Conservation (phyloP, 306 rosid species). For the Herpetospermum pedunculosum region DNA sequence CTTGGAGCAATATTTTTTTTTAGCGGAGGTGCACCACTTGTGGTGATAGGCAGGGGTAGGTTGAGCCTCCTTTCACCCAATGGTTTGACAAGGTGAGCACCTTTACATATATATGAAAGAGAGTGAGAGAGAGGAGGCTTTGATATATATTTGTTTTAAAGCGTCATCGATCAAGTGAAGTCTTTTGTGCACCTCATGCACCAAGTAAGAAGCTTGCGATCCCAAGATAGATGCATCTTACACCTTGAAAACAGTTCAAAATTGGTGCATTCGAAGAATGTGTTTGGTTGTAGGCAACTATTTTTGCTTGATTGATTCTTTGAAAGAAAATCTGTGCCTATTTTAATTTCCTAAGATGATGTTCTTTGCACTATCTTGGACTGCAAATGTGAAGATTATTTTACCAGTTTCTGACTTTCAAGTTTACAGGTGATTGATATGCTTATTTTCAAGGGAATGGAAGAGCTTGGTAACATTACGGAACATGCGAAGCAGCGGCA, state of each 20-base stretch:
- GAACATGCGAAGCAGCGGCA: constrained; percentile 95
- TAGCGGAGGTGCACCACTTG: neutral
- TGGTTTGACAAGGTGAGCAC: neutral
- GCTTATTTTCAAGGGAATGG: constrained; percentile 82
- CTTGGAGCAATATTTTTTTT: neutral
- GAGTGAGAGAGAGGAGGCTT: neutral
- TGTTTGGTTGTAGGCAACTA: neutral
- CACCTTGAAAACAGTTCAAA: neutral
- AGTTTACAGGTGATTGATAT: constrained; percentile 76
- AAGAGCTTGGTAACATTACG: constrained; percentile 66
- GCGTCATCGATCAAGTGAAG: neutral
- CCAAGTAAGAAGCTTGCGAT: neutral
- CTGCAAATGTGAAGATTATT: neutral
- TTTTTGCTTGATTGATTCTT: neutral
- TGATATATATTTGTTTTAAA: neutral
- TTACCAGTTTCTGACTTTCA: constrained; percentile 12
- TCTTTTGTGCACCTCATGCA: neutral
- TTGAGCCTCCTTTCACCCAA: neutral
- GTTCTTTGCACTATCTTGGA: neutral
- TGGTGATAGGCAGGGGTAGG: neutral
- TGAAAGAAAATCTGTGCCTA: neutral
- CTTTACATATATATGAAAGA: neutral
- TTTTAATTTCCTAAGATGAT: neutral
- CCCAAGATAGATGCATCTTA: neutral
- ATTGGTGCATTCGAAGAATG: neutral